Base-by-base conservation (phyloP, 148 eudicot species). In the Linanthus parryae region DNA sequence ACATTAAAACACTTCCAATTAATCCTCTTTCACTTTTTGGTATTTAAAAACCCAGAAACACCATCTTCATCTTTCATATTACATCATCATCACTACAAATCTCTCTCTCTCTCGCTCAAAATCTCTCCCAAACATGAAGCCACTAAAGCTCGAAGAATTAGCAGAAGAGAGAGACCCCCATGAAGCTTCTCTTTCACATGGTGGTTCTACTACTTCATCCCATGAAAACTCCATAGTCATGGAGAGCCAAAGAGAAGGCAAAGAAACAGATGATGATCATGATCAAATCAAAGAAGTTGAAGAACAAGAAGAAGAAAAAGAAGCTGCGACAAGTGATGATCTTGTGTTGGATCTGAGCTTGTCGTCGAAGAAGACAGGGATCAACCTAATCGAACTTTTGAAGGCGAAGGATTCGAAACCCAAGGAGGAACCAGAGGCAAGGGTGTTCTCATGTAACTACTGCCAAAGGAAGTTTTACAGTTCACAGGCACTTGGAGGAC, bases 401-500 rank as follows among this genome's bases (percentile, higher is more conserved):
- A 70, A 46, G 27, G 66, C 14, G 90, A 86, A n/a, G n/a, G n/a
- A n/a, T n/a, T n/a, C n/a, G n/a, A n/a, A n/a, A n/a, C n/a, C n/a
- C n/a, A n/a, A n/a, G n/a, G n/a, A n/a, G n/a, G n/a, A n/a, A n/a
- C n/a, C n/a, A n/a, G n/a, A n/a, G 65, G 78, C 81, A 36, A 65
- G 83, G 5, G 74, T 84, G 5, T 84, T 89, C 57, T 68, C 94
- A 48, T 85, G 95, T 82, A 85, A 89, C 54, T 85, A 82, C 44
- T 89, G 97, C 41, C 82, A 77, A 50, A 79, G 94, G 29, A 89
- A 89, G 53, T 89, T 89, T 41, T 82, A 73, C 37, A 85, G 91
- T 52, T 89, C 97, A n/a, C 97, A 89, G 66, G 97, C 97, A 8
- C 61, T 89, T 1, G 97, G 97, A 15, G 97, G 97, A 16, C 97